These are phyloP conservation scores for Sphaerulina musiva DNA, from an alignment of 2,329 filamentous ascomycete species.

Conservation along the genomic window DNA sequence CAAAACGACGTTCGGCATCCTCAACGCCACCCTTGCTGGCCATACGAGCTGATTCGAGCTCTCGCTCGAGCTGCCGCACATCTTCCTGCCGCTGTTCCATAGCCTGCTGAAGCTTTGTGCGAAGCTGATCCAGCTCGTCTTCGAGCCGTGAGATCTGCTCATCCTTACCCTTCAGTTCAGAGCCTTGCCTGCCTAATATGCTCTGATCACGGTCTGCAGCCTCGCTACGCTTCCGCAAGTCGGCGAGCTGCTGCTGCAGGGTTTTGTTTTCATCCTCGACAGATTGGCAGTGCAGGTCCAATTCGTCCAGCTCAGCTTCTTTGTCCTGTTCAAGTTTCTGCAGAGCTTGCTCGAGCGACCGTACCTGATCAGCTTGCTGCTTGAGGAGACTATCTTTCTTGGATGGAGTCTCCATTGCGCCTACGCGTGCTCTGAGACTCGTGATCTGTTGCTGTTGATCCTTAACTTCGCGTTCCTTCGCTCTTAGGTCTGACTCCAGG, in stretches of 20 bases:
- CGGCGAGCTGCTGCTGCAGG: slow-evolving; percentile 24
- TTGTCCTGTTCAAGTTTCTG: slow-evolving; percentile 33
- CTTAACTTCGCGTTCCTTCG: slow-evolving; percentile 26
- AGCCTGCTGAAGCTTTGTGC: slow-evolving; percentile 34
- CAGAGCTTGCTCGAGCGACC: slow-evolving; percentile 30
- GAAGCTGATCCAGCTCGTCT: slow-evolving; percentile 38
- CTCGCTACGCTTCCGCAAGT: slow-evolving; percentile 20
- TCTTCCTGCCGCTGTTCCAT: slow-evolving; percentile 29
- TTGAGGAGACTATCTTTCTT: slow-evolving; percentile 35
- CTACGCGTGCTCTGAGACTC: slow-evolving; percentile 31
- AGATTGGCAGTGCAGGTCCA: slow-evolving; percentile 32
- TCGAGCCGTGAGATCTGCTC: slow-evolving; percentile 34
- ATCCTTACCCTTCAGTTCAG: slow-evolving; percentile 23
- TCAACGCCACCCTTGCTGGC: slow-evolving; percentile 23
- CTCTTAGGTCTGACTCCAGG: slow-evolving; percentile 36
- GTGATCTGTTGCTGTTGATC: slow-evolving; percentile 31
- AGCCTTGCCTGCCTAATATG: slow-evolving; percentile 25
- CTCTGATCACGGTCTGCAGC: slow-evolving; percentile 27
- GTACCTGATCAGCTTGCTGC: slow-evolving; percentile 34
- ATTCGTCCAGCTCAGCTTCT: slow-evolving; percentile 34
- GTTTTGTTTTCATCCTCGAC: slow-evolving; percentile 29
- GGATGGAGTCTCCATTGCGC: slow-evolving; percentile 33
- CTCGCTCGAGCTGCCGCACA: slow-evolving; percentile 39
- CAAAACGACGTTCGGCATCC: slow-evolving; percentile 36
- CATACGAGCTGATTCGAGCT: slow-evolving; percentile 34